A percentile compares a stretch with the other conserved stretches of the same genome.
These are phyloP conservation scores for Puccinia hordei DNA, from an alignment of 1,284 basidiomycete genomes.

Conservation along the genomic window DNA sequence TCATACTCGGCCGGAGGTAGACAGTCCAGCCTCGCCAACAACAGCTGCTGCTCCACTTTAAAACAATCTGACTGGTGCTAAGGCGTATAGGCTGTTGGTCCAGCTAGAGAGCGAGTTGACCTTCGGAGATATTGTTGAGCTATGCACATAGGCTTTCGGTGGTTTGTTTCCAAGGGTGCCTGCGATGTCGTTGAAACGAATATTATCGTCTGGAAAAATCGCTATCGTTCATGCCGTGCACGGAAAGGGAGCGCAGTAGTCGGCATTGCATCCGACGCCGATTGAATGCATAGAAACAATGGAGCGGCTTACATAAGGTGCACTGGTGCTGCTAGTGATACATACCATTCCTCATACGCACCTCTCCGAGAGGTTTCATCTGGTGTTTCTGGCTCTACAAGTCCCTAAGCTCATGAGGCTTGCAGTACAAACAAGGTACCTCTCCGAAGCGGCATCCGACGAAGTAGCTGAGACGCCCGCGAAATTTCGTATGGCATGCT, in stretches of 20 bases:
- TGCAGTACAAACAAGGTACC: not conserved
- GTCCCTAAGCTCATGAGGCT: not conserved
- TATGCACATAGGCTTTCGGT: not conserved
- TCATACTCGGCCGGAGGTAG: slow-evolving; percentile 6
- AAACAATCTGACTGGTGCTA: not conserved
- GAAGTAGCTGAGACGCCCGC: not conserved
- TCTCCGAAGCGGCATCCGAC: not conserved
- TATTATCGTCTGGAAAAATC: not conserved
- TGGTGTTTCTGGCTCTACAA: not conserved
- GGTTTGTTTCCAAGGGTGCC: not conserved
- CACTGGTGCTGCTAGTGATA: not conserved
- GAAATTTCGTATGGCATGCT: slow-evolving; percentile 4
- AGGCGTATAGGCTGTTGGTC: not conserved
- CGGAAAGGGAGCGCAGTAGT: not conserved
- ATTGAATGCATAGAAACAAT: not conserved
- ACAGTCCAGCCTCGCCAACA: not conserved
- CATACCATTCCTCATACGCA: not conserved
- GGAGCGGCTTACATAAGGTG: not conserved
- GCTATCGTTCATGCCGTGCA: slow-evolving; percentile 9
- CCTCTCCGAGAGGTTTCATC: slow-evolving; percentile 8
- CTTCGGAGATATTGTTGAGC: not conserved
- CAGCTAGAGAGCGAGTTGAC: not conserved
- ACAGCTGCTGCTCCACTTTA: not conserved
- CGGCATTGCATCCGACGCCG: not conserved
- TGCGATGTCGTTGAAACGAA: not conserved